Base-by-base conservation (phyloP, 768 basidiomycete species). In the Collybia mongolica region DNA sequence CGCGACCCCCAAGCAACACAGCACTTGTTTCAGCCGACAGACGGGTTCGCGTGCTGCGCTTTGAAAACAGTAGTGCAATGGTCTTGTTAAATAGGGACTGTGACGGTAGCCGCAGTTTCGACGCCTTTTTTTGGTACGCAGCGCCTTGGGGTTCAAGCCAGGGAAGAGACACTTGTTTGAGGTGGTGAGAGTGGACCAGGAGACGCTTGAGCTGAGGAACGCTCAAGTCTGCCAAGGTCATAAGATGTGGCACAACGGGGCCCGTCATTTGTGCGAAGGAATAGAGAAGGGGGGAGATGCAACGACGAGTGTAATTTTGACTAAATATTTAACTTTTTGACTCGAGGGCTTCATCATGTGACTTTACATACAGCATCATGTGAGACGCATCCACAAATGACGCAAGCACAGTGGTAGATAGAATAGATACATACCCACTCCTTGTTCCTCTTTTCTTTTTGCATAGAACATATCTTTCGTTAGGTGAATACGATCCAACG, bases 11-110 rank as follows among this genome's bases (percentile, higher is more conserved):
- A 0, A 99, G 80, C 11, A 93, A 68, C 1, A 75, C 62, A 0
- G 88, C 70, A 20, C 90, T 82, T 0, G 93, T 95, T 72, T 99
- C 96, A 6, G 88, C 86, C 2, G 93, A 80, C 6, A 98, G 68
- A 11, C 97, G 82, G 0, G 97, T 99, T 39, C 96, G 82, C 0
- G 96, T 98, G 61, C 89, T 92, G 32, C 96, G 84, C 64, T 99
- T 99, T 1, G 86, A 86, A 68, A 99, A 98, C 35, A 98, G 66
- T 48, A 98, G 71, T 0, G 95, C 95, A 53, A 98, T 79, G 0
- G 90, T 83, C 68, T 95, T 93, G 63, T 81, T 83, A 62, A 84
- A 84, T 3, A 93, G 75, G 2, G 87, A 86, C 65, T 87, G 88
- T 0, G 86, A 80, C 1, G 88, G 87, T 59, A 87, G 72, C 6